Percentiles rank a stretch among this genome's conserved stretches.
Evolutionary conservation across 257 asterid genomes (phyloP).

Genomic region (Gentiana straminea): DNA sequence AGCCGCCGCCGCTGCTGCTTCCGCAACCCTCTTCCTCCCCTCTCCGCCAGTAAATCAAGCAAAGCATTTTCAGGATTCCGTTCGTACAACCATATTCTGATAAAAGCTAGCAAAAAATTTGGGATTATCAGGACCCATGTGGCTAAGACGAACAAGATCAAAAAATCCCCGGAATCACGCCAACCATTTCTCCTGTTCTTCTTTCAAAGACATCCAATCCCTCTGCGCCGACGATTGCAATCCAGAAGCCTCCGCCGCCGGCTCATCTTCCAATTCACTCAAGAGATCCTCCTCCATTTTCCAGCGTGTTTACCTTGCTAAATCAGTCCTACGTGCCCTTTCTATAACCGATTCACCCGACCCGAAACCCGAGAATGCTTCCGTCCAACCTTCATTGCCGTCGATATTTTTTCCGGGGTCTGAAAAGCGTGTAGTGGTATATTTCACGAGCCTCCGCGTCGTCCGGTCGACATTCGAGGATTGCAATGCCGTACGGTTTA

Average conservation of each 20-base stretch:
- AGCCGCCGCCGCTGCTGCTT: constrained; percentile 15
- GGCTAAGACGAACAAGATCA: constrained; percentile 64
- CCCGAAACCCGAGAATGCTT: not conserved
- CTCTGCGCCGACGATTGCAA: constrained; percentile 39
- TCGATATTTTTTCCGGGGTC: constrained; percentile 52
- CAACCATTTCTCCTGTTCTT: constrained; percentile 50
- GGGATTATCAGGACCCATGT: constrained; percentile 47
- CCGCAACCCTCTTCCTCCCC: constrained; percentile 1
- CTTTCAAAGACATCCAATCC: constrained; percentile 72
- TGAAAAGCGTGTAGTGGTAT: constrained; percentile 58
- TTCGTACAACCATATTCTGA: not conserved
- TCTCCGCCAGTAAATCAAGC: not conserved
- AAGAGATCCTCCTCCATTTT: constrained; percentile 29
- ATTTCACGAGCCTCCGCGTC: constrained; percentile 75
- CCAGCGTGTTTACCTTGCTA: constrained; percentile 72
- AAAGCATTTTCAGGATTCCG: not conserved
- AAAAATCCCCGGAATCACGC: constrained; percentile 31
- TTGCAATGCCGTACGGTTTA: constrained; percentile 58
- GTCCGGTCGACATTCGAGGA: constrained; percentile 84
- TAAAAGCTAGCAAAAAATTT: not conserved
- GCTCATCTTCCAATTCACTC: constrained; percentile 8
- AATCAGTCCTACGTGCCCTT: constrained; percentile 41
- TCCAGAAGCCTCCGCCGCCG: constrained; percentile 5
- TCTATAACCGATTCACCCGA: constrained; percentile 3
- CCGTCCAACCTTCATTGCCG: constrained; percentile 9